Base-by-base conservation (phyloP, 257 asterid genomes). In the Jacaranda copaia region DNA sequence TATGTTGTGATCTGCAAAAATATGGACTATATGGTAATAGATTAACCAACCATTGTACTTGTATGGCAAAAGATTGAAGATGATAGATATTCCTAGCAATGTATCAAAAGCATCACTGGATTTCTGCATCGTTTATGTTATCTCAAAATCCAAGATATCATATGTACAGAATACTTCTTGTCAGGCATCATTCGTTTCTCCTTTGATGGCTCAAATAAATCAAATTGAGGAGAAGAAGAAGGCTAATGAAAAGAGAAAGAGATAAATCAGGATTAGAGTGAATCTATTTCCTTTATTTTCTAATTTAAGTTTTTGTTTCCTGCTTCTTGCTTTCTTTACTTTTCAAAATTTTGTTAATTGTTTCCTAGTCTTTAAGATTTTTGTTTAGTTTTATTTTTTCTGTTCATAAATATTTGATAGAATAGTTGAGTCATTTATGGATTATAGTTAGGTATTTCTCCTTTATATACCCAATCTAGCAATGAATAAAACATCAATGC, bases 81-180 rank as follows among this genome's bases (percentile, higher is more conserved):
- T 75, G 19, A 57, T 81, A 38, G 96, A 90, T 73, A 78, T 86
- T 60, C 96, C 96, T 1, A 83, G 81, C 32, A 79, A 76, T 35
- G 88, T 88, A 19, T 83, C 89, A 15, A 90, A 86, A 79, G 83
- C 79, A 38, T 78, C 96, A 35, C 96, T 93, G 0, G 96, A 90
- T 67, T 90, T 90, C 80, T 90, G 96, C 78, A 86, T 91, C 3
- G 91, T 90, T 64, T 88, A 85, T 16, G 90, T 88, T 11, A 86
- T 88, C 72, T 88, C 93, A 5, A 88, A 88, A 73, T 19, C 85
- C 1, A 90, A 88, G 73, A 80, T 90, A 12, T 84, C 93, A 0
- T 80, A 89, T 5, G 85, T 90, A 40, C 64, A 84, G 49, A 88
- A 86, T 20, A 87, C 93, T 36, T 80, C 85, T 48, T 90, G 96